Percentiles rank a stretch among this genome's conserved stretches.
phyloP scores from a whole-genome alignment of 208 protist species.

The Trypanosoma theileri region DNA sequence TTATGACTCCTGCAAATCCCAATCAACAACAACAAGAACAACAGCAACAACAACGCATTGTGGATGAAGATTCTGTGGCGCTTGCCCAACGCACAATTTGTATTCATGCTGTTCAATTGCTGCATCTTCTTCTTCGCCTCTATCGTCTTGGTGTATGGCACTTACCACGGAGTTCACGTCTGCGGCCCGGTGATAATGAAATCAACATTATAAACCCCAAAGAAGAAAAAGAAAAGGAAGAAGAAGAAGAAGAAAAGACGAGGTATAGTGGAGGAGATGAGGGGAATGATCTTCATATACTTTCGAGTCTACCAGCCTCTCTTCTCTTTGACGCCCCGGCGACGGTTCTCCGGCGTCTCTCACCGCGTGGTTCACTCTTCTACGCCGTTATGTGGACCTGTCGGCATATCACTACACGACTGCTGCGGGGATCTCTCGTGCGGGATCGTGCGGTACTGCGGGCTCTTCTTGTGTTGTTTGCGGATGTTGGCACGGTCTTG shows the following conservation, averaged over 20 bases:
- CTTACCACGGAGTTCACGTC: slow-evolving; percentile 19
- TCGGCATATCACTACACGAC: slow-evolving; percentile 18
- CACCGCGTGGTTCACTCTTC: slow-evolving; percentile 42
- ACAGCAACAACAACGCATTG: neutral
- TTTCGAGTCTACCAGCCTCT: slow-evolving; percentile 29
- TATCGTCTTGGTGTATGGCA: slow-evolving; percentile 52
- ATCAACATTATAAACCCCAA: neutral
- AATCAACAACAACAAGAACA: slow-evolving; percentile 7
- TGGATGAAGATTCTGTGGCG: slow-evolving; percentile 25
- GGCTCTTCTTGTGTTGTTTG: slow-evolving; percentile 29
- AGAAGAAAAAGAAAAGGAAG: neutral
- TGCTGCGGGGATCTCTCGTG: slow-evolving; percentile 14
- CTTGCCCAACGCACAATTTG: slow-evolving; percentile 21
- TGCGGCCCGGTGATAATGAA: neutral
- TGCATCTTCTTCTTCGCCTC: slow-evolving; percentile 66
- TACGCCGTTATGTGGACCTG: slow-evolving; percentile 40
- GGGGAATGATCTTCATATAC: slow-evolving; percentile 35
- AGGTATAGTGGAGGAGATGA: neutral
- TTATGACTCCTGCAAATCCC: neutral
- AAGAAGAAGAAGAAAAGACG: neutral
- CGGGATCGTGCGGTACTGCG: slow-evolving; percentile 34
- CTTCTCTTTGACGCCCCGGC: slow-evolving; percentile 27
- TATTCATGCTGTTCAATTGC: slow-evolving; percentile 59
- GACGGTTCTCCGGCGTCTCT: slow-evolving; percentile 30
- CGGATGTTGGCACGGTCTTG: slow-evolving; percentile 52